phyloP scores from a whole-genome alignment of 169 alveolate genomes.

The Eimeria tenella region DNA sequence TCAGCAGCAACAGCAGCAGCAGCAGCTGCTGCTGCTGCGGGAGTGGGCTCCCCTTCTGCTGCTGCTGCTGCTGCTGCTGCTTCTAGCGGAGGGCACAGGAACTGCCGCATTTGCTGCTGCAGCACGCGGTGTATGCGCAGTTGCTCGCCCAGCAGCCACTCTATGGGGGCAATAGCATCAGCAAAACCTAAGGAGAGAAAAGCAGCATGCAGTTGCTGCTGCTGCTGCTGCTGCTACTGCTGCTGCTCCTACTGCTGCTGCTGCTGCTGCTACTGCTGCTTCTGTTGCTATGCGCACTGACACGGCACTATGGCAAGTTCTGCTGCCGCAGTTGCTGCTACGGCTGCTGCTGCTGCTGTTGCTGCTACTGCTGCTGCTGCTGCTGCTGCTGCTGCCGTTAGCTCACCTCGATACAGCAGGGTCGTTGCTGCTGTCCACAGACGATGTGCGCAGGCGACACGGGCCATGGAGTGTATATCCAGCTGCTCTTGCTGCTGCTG shows the following conservation, averaged over 20 bases:
- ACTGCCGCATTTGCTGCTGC: slow-evolving; percentile 63
- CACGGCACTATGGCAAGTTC: neutral
- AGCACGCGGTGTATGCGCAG: slow-evolving; percentile 65
- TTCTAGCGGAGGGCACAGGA: slow-evolving; percentile 6
- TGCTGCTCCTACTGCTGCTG: slow-evolving; percentile 4
- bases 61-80: neutral
- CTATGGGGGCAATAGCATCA: slow-evolving; percentile 40
- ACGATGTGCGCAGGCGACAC: slow-evolving; percentile 58
- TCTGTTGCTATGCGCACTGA: neutral
- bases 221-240: slow-evolving; percentile 28
- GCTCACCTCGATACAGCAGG: slow-evolving; percentile 41
- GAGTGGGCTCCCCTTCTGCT: neutral
- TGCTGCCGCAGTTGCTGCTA: slow-evolving; percentile 9
- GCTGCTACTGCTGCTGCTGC: neutral
- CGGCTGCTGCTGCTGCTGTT: neutral
- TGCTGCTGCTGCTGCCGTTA: slow-evolving; percentile 13
- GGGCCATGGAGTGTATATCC: slow-evolving; percentile 62
- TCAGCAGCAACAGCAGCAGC: slow-evolving; percentile 52
- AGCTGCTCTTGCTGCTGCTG: slow-evolving; percentile 44
- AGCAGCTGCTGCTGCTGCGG: slow-evolving; percentile 42
- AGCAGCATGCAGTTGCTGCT: slow-evolving; percentile 43
- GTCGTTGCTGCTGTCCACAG: slow-evolving; percentile 64
- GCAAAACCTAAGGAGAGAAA: neutral
- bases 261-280: neutral
- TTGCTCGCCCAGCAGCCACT: slow-evolving; percentile 66